Evolutionary conservation across 179 eudicot genomes (phyloP).

Genomic region (Nepenthes alata): DNA sequence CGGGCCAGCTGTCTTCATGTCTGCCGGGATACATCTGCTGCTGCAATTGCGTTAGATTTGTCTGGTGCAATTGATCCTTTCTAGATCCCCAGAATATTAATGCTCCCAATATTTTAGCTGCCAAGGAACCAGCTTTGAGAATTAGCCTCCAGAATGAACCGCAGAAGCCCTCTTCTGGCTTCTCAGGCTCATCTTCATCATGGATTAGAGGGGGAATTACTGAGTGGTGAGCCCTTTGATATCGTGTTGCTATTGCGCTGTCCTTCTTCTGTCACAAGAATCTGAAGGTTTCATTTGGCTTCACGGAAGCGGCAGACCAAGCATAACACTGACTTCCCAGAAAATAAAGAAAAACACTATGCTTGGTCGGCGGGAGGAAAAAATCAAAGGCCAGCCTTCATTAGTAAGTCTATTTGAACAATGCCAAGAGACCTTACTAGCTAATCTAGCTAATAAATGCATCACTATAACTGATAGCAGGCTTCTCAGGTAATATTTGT

Average conservation of each 20-base stretch:
- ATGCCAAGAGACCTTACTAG: too few relatives aligned
- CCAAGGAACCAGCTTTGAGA: conserved; percentile 22
- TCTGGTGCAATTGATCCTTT: conserved; percentile 18
- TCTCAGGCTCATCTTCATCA: conserved; percentile 20
- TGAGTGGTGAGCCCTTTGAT: conserved; percentile 19
- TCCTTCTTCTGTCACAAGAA: conserved; percentile 12
- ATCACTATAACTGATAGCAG: too few relatives aligned
- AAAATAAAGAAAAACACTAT: too few relatives aligned
- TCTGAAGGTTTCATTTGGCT: too few relatives aligned
- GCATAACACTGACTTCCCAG: too few relatives aligned
- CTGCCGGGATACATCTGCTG: conserved; percentile 20
- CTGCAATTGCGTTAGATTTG: conserved; percentile 12
- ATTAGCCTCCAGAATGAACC: conserved; percentile 25
- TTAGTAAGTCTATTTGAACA: too few relatives aligned
- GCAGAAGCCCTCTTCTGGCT: conserved; percentile 24
- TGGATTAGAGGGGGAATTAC: conserved; percentile 24
- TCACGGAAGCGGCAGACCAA: too few relatives aligned
- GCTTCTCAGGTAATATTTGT: too few relatives aligned
- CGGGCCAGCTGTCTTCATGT: conserved; percentile 16
- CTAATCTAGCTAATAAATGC: too few relatives aligned
- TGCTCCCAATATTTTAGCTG: conserved; percentile 24
- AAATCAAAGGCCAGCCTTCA: too few relatives aligned
- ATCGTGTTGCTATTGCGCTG: conserved; percentile 11
- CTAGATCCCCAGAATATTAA: conserved; percentile 18
- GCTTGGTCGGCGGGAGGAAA: too few relatives aligned